phyloP scores from a whole-genome alignment of 805 yeast genomes.

The Lachancea sp. region DNA sequence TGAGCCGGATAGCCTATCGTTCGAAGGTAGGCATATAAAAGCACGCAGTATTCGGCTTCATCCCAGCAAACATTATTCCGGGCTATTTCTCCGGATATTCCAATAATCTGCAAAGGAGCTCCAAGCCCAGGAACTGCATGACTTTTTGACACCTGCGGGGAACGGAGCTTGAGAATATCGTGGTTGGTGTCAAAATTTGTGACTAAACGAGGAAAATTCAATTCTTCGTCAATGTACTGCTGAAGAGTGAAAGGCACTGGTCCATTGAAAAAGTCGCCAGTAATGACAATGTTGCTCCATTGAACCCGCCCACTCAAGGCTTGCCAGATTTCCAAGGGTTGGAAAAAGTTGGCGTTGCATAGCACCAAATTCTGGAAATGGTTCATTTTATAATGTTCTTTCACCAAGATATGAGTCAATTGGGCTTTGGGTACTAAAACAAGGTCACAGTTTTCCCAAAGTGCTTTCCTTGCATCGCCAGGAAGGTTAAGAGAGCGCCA shows the following conservation, averaged over 20 bases:
- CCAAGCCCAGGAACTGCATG: background rate
- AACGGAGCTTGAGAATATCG: constrained; percentile 1
- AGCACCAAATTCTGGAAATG: constrained; percentile 3
- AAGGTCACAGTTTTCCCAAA: constrained; percentile 2
- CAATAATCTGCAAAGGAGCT: background rate
- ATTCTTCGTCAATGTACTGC: background rate
- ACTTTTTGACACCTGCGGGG: background rate
- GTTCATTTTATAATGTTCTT: background rate
- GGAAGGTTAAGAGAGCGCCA: background rate
- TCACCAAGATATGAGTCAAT: background rate
- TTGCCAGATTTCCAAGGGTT: constrained; percentile 3
- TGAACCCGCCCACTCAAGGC: background rate
- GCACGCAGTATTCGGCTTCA: constrained; percentile 45
- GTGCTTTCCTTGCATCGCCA: background rate
- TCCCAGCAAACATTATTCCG: constrained; percentile 23
- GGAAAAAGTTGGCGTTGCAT: constrained; percentile 6
- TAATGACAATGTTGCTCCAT: constrained; percentile 1
- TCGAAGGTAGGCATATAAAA: constrained; percentile 42
- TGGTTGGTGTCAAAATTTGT: constrained; percentile 2
- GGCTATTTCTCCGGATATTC: background rate
- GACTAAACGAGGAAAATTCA: background rate
- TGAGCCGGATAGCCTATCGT: constrained; percentile 37
- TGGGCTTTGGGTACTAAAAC: background rate
- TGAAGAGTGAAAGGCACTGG: constrained; percentile 3
- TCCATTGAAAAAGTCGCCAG: constrained; percentile 1